Evolutionary conservation across 371 early-diverging fungal genomes (phyloP).

Genomic region (Mortierella sp.): DNA sequence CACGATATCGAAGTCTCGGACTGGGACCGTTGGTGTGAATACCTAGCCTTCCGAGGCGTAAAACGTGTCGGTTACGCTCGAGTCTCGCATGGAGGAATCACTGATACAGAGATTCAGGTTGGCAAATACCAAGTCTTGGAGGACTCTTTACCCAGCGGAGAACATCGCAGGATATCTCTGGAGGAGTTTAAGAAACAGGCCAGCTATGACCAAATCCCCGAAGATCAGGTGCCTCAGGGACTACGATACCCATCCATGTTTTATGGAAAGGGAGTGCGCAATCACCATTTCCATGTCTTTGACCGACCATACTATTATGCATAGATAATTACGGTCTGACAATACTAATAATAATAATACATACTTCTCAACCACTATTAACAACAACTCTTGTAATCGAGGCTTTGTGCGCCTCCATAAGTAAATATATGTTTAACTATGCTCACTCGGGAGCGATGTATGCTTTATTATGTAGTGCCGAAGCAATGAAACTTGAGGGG

Average conservation of each 20-base stretch:
- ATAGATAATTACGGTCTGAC: slow-evolving; percentile 8
- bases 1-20: slow-evolving; percentile 85
- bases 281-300: slow-evolving; percentile 85
- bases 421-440: too few species aligned
- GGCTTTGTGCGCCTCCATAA: too few species aligned
- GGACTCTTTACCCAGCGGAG: slow-evolving; percentile 36
- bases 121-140: slow-evolving; percentile 82
- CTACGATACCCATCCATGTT: slow-evolving; percentile 81
- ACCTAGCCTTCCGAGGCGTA: slow-evolving; percentile 84
- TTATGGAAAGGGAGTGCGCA: slow-evolving; percentile 77
- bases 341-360: neutral
- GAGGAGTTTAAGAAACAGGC: slow-evolving; percentile 64
- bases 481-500: neutral
- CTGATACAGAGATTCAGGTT: slow-evolving; percentile 88
- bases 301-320: slow-evolving; percentile 79
- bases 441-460: too few species aligned
- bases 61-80: slow-evolving; percentile 84
- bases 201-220: slow-evolving; percentile 66
- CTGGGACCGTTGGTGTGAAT: slow-evolving; percentile 89
- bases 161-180: slow-evolving; percentile 8
- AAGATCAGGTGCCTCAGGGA: slow-evolving; percentile 65
- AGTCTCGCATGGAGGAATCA: slow-evolving; percentile 83
- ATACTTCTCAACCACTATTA: neutral
- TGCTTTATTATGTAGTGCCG: too few species aligned
- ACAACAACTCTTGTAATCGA: too few species aligned